Base-by-base conservation (phyloP, 345 rosid species). In the Brassica rapa region DNA sequence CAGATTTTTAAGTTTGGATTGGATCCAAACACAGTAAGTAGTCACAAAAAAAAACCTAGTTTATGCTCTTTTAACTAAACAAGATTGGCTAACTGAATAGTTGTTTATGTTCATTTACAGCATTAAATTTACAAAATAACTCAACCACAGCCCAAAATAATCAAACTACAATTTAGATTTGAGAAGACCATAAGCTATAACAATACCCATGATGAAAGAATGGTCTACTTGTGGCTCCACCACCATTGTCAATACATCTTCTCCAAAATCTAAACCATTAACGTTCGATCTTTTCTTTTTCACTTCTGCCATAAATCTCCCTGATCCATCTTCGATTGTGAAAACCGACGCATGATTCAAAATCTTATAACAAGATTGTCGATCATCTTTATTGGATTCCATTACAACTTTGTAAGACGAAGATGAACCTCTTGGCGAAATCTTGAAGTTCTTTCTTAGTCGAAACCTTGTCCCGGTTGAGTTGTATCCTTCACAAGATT, bases 151-250 rank as follows among this genome's bases (percentile, higher is more conserved):
- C 62, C 62, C 9, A 46, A 46, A 46, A 8, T 37, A 1, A 37
- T 41, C 49, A 41, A 41, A 41, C 10, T 14, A 86, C 55, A 86
- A 69, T 55, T 77, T 81, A 66, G 60, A 74, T 51, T 68, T 82
- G 21, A 85, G 68, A 68, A 90, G 87, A 73, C 85, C 77, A 33
- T 84, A 80, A 6, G 83, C 88, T 16, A 83, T 73, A 10, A 90
- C 67, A 30, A 88, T 86, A 3, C 86, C 86, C 87, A 82, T 81
- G 43, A 85, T 33, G 4, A 90, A 81, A 63, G 87, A 88, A 71
- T 85, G 88, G 37, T 90, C 91, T 1, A 85, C 70, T n/a, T 66
- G 71, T 23, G 92, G 87, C 71, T 84, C 90, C 12, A 88, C 86
- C 75, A 66, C 82, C 90, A 87, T 72, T 8, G 84, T 77, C 66